Percentiles rank a stretch among this genome's conserved stretches.
These are phyloP conservation scores for Penicillium riverlandense DNA, from an alignment of 495 filamentous ascomycete genomes.

Conservation along the genomic window DNA sequence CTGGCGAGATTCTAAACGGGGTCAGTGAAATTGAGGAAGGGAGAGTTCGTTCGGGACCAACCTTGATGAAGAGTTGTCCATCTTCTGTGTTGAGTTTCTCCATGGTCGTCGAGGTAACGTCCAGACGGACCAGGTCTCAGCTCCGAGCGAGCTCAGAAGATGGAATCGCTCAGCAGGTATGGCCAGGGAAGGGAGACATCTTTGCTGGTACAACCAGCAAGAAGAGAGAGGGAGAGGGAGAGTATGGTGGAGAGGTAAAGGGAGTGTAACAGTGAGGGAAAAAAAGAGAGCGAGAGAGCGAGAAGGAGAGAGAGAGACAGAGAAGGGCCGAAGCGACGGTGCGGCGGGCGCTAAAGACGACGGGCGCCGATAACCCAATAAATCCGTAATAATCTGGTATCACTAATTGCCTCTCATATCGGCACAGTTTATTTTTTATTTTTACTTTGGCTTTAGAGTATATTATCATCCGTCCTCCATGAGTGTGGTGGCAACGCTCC, in stretches of 20 bases:
- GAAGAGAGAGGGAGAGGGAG: constrained; percentile 10
- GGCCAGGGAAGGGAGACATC: constrained; percentile 32
- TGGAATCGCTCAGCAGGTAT: constrained; percentile 29
- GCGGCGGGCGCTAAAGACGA: not conserved
- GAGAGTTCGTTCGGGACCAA: constrained; percentile 22
- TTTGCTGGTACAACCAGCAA: constrained; percentile 25
- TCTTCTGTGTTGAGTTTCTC: constrained; percentile 63
- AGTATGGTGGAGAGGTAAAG: constrained; percentile 2
- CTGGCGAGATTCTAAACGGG: constrained; percentile 71
- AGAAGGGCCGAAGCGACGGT: not conserved
- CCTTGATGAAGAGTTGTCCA: constrained; percentile 85
- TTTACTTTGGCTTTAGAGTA: no score
- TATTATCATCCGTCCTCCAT: no score
- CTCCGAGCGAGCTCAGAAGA: constrained; percentile 29
- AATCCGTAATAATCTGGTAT: constrained; percentile 13
- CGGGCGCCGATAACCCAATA: constrained; percentile 26
- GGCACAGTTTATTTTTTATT: no score
- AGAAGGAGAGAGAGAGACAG: not conserved
- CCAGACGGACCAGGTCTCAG: constrained; percentile 18
- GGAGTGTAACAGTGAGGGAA: not conserved
- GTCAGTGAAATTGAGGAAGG: no score
- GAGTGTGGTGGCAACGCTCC: no score
- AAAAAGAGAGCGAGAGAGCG: constrained; percentile 1
- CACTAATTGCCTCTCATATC: no score
- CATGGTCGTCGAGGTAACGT: constrained; percentile 26